Evolutionary conservation across 129 eudicot species (phyloP), one percentile per base, ranked within the genome.

Genomic region (Pittosporum tobira): DNA sequence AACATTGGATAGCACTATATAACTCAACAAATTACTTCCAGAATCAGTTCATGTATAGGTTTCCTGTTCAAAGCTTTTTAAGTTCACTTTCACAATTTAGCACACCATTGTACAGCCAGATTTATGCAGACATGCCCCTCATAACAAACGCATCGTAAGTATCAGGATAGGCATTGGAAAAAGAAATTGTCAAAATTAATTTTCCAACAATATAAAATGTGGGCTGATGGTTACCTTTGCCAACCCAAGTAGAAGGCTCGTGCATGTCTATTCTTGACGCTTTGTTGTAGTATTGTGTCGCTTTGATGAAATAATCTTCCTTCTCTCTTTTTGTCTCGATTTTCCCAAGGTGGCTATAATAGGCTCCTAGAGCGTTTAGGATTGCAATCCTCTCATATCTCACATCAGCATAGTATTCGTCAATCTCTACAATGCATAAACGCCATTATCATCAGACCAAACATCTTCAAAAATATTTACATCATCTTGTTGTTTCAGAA

Each of bases 201-300:
- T 52, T 61, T 28, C 22, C 14, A 22, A 28, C n/a, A 36, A 22
- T 21, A 36, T 7, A 40, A 48, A 62, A 52, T 21, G 58, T 12
- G 21, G 18, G 26, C 47, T 30, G 22, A 45, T 14, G 25, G 27
- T 73, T 69, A 93, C 99, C 99, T 87, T 93, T 93, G 51, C 99
- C 99, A 72, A 93, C 86, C 99, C 99, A 93, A 19, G 99, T 93
- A 72, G 99, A 93, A 61, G 96, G 83, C 57, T 93, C 94, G 18
- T 84, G 96, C 94, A 83, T 81, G 75, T 93, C 99, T 68, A 93
- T 87, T 73, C 96, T 79, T 54, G 99, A 93, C 31, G 99, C 99
- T 74, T 80, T 93, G 73, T 93, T 93, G 75, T 93, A 93, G 68
- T 81, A 84, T 42, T 84, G 82, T 44, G 99, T 87, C 16, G 99